Evolutionary conservation across 2,329 filamentous ascomycete genomes (phyloP), one percentile per base, ranked within the genome.

Genomic region (Mycosphaerella sp.): DNA sequence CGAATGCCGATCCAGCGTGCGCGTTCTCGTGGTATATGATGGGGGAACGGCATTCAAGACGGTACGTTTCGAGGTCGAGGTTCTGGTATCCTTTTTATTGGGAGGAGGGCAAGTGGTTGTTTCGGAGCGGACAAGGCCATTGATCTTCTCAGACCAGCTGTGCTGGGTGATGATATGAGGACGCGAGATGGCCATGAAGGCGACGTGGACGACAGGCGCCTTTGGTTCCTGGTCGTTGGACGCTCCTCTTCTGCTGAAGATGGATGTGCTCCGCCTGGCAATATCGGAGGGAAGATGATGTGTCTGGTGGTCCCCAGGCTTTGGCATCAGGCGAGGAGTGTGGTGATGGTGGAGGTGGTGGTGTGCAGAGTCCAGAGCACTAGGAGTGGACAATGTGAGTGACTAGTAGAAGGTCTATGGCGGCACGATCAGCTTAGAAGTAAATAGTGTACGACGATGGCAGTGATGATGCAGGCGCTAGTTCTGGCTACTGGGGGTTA

Each of bases 171-270:
- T 56, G 10, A 53, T 59, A 58, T 60, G 60, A n/a, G 59, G 59
- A 51, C 55, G 61, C 17, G 55, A 34, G 39, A 55, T 59, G 48
- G 56, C 41, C 46, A 58, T 58, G 55, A 61, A 17, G 26, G 26
- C 26, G 14, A 17, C 14, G 14, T 55, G 54, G 38, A 64, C 56
- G 36, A 58, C 62, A 2, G 55, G 46, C 23, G 58, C 49, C 21
- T 46, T 61, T 6, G 60, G 56, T 34, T 64, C 61, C 2, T 65
- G 61, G 12, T 63, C 61, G 14, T 64, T 59, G 36, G 62, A 60
- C 21, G 14, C 14, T 17, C 68, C 68, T 55, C 62, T 62, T n/a
- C 68, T 57, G 45, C 67, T 70, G 56, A 72, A 72, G 58, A 72
- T 70, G 6, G 68, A 70, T 23, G 65, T 61, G 57, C 64, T 69